A percentile compares a stretch with the other conserved stretches of the same genome.
Evolutionary conservation across 306 rosid species (phyloP).

Genomic region (Begonia peltatifolia): DNA sequence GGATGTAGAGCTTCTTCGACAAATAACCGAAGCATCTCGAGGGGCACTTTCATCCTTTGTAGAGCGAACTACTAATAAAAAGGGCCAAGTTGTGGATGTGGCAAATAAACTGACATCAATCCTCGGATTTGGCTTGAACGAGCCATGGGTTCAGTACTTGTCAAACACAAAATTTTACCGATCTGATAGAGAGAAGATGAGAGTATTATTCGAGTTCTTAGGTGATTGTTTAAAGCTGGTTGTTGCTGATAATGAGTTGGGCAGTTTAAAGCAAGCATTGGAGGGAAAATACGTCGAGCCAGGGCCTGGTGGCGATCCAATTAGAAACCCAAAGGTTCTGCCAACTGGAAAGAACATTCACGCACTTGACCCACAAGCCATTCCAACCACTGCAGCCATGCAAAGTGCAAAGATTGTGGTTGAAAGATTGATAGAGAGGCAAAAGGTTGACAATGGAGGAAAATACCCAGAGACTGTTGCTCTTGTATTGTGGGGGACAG

Average conservation of each 20-base stretch:
- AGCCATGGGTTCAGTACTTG: slow-evolving; percentile 88
- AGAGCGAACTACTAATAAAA: slow-evolving; percentile 62
- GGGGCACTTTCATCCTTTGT: slow-evolving; percentile 76
- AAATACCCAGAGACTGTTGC: slow-evolving; percentile 87
- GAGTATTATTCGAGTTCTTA: slow-evolving; percentile 49
- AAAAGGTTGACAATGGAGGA: slow-evolving; percentile 47
- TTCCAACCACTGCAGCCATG: slow-evolving; percentile 89
- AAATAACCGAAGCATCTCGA: slow-evolving; percentile 76
- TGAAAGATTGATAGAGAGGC: slow-evolving; percentile 50
- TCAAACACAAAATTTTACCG: slow-evolving; percentile 79
- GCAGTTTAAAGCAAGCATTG: slow-evolving; percentile 93
- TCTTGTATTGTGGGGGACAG: slow-evolving; percentile 97
- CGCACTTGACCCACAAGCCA: slow-evolving; percentile 88
- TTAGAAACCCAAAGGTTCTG: slow-evolving; percentile 80
- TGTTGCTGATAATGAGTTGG: slow-evolving; percentile 86
- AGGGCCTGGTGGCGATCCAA: slow-evolving; percentile 99
- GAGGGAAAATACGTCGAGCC: slow-evolving; percentile 94
- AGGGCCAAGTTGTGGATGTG: slow-evolving; percentile 93
- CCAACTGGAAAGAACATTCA: slow-evolving; percentile 96
- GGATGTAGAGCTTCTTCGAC: slow-evolving; percentile 91
- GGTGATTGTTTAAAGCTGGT: slow-evolving; percentile 79
- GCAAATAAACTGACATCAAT: slow-evolving; percentile 47
- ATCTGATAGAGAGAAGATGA: slow-evolving; percentile 73
- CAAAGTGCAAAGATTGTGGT: slow-evolving; percentile 64
- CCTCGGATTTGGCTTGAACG: slow-evolving; percentile 82